Evolutionary conservation across 805 yeast genomes (phyloP), one percentile per base, ranked within the genome.

Genomic region (Trichomonascus vanleenenianus): DNA sequence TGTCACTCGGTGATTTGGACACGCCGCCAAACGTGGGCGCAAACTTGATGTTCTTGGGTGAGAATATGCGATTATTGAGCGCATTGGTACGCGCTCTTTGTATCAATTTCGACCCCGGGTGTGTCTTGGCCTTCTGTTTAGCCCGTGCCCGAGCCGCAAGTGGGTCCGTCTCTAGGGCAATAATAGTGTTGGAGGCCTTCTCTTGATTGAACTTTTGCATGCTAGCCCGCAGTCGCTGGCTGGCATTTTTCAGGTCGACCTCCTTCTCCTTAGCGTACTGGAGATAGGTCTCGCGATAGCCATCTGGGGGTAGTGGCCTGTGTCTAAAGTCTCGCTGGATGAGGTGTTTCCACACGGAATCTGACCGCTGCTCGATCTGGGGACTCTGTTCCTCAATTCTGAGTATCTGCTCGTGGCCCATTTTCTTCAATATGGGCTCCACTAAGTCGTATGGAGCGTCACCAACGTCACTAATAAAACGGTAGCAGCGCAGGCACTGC

Each of bases 241-340:
- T 69, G 42, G 72, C 75, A 9, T 67, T 65, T 39, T 68, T 70
- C 46, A 72, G 52, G 48, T 68, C 75, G 2, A 68, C 70, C 43
- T 74, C 70, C 42, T 71, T 76, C 45, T 70, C 76, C 49, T 52
- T 63, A 48, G 16, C 49, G 43, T 46, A 60, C 50, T 43, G 43
- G 19, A 30, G 32, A 40, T 63, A 68, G 2, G 60, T 46, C n/a
- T 52, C 43, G 6, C 63, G 50, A 50, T 46, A 62, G 12, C 55
- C 34, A 8, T 43, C 30, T 3, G 38, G 36, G 2, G 68, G 68
- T 14, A 58, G 14, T 2, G 56, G 62, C 8, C 63, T 50, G 39
- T 61, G 64, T 6, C 59, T 50, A 44, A 69, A 68, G 19, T 63
- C 67, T 8, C 56, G 48, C 2, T 34, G 30, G 6, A 67, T 50